Evolutionary conservation across 768 basidiomycete genomes (phyloP), one percentile per base, ranked within the genome.

Genomic region (Tricholoma bakamatsutake): DNA sequence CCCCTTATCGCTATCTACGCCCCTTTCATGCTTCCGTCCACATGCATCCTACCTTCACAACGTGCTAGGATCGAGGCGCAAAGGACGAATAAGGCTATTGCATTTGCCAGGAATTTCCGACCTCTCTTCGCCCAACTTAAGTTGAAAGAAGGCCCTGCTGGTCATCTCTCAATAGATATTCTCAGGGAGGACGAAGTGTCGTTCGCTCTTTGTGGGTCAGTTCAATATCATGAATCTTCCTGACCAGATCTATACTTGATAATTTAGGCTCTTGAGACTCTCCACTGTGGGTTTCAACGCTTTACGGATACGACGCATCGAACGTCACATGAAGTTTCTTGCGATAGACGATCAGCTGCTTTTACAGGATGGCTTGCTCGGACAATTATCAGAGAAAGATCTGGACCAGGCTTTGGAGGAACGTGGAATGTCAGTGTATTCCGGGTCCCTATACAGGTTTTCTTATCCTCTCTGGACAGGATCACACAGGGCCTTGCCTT

Each of bases 1-100:
- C 92, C 92, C 12, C 77, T 94, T 58, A 81, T 93, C 58, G 90
- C 90, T 27, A 81, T 94, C 57, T 93, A 90, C 64, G 84, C 82
- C n/a, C 92, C 92, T 1, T 82, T 80, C 65, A 79, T 91, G 73
- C 81, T 94, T 27, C 92, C 92, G 0, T 93, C 90, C 2, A 93
- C 92, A 0, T 93, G 90, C 65, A 78, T 93, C 53, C 79, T 94
- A 5, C 88, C 92, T 1, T 84, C 87, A 11, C 92, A 94, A 71
- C 82, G 78, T 35, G 75, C 65, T 67, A 86, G 73, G 72, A 93
- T 72, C 75, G 87, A 71, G 65, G 75, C 67, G 59, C 76, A 67
- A 76, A 83, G 72, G 68, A 77, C 63, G 61, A 78, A 69, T 64
- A 81, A 84, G 62, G 74, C 80, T 12, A 63, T 71, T 5, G 71